phyloP scores from a whole-genome alignment of 2,329 filamentous ascomycete species.

The Coleophoma cylindrospora region DNA sequence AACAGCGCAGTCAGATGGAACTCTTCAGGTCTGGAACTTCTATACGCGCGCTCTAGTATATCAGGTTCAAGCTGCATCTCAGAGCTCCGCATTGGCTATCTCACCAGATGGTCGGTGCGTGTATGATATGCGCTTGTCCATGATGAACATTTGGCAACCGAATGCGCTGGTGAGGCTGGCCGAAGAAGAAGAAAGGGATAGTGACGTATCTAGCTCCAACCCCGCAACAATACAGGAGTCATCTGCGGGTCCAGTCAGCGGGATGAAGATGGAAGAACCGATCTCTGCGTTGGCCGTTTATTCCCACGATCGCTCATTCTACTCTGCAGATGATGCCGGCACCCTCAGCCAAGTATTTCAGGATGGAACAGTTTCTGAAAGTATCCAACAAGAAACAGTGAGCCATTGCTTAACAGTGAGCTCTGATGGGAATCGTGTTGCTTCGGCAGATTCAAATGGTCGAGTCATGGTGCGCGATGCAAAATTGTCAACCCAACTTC shows the following conservation, averaged over 20 bases:
- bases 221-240: neutral
- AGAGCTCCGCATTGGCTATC: constrained; percentile 2
- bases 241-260: neutral
- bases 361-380: constrained; percentile 2
- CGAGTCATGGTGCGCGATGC: constrained; percentile 2
- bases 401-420: constrained; percentile 4
- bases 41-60: constrained; percentile 1
- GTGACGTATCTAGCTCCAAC: constrained; percentile 1
- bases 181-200: constrained; percentile 4
- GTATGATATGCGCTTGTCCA: constrained; percentile 8
- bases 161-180: constrained; percentile 6
- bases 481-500: neutral
- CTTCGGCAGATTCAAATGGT: constrained; percentile 2
- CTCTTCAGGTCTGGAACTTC: constrained; percentile 17
- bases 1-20: constrained; percentile 6
- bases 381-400: neutral
- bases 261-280: constrained; percentile 3
- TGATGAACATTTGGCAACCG: constrained; percentile 8
- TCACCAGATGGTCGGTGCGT: constrained; percentile 3
- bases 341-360: neutral
- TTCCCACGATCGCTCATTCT: constrained; percentile 2
- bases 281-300: constrained; percentile 1
- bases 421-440: constrained; percentile 1
- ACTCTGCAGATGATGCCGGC: constrained; percentile 2
- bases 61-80: constrained; percentile 5